Evolutionary conservation across 2,329 filamentous ascomycete genomes (phyloP).

Genomic region (Anthostomella pinea): DNA sequence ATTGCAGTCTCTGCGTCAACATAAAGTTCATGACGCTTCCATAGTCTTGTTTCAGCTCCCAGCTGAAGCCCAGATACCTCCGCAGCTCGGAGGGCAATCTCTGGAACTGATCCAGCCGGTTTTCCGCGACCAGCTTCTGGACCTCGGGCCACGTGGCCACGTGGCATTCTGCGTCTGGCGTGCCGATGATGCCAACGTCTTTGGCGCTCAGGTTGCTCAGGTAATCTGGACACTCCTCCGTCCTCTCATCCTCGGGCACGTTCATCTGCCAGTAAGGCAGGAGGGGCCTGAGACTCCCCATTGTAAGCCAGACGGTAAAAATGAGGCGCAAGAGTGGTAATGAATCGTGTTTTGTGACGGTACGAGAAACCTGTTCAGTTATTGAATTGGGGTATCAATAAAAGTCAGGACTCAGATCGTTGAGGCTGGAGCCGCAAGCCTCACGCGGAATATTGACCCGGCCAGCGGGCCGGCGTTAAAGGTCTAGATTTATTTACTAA

Average conservation of each 20-base stretch:
- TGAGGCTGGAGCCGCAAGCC: no score
- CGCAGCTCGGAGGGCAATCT: slow-evolving; percentile 74
- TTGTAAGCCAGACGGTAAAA: no score
- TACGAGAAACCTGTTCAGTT: no score
- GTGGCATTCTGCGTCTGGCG: slow-evolving; percentile 64
- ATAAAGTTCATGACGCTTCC: slow-evolving; percentile 80
- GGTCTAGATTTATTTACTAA: no score
- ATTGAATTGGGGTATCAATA: no score
- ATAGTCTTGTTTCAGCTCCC: slow-evolving; percentile 60
- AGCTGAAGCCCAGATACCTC: slow-evolving; percentile 71
- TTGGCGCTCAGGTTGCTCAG: slow-evolving; percentile 63
- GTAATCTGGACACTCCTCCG: slow-evolving; percentile 67
- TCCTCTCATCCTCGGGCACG: slow-evolving; percentile 60
- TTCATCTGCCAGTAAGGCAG: slow-evolving; percentile 83
- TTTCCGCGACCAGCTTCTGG: slow-evolving; percentile 56
- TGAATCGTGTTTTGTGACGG: no score
- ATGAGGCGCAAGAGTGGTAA: no score
- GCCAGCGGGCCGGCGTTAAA: no score
- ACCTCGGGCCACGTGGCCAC: slow-evolving; percentile 69
- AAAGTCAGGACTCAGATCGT: no score
- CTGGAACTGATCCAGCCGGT: slow-evolving; percentile 74
- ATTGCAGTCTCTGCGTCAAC: slow-evolving; percentile 65
- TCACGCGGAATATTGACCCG: no score
- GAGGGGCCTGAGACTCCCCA: slow-evolving; percentile 34
- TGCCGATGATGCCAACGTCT: slow-evolving; percentile 67